Percentiles rank a stretch among this genome's conserved stretches.
phyloP scores from a whole-genome alignment of 192 early-diverging fungal species.

The Endogone sp. region DNA sequence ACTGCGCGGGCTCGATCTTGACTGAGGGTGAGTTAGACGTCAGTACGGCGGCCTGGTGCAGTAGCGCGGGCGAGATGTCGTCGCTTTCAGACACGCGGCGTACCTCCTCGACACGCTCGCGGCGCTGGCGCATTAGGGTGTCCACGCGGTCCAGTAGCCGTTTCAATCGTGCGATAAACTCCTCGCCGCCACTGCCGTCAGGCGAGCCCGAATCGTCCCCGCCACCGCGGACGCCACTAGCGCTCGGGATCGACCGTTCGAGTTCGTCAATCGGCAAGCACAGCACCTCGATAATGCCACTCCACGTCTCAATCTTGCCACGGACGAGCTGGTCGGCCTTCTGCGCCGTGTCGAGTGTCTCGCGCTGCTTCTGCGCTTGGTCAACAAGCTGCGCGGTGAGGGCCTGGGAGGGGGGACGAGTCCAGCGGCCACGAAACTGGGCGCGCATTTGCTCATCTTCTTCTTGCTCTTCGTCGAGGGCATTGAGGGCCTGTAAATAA shows the following conservation, averaged over 20 bases:
- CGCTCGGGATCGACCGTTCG: conserved; percentile 23
- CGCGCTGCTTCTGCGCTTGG: conserved; percentile 48
- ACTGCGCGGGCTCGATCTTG: conserved; percentile 72
- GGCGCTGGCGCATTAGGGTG: neutral
- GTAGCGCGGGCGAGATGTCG: conserved; percentile 70
- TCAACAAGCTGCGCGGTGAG: conserved; percentile 53
- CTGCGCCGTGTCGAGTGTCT: conserved; percentile 53
- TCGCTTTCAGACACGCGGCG: conserved; percentile 67
- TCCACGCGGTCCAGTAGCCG: conserved; percentile 8
- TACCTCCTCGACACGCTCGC: conserved; percentile 58
- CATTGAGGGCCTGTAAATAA: conserved; percentile 44
- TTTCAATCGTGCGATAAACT: conserved; percentile 12
- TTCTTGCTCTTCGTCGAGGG: conserved; percentile 64
- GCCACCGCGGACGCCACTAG: neutral
- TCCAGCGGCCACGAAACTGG: conserved; percentile 57
- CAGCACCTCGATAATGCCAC: conserved; percentile 55
- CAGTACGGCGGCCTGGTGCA: conserved; percentile 61
- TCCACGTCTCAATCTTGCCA: conserved; percentile 55
- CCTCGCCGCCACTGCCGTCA: neutral
- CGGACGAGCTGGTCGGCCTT: conserved; percentile 54
- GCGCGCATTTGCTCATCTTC: conserved; percentile 63
- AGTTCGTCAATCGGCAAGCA: conserved; percentile 25
- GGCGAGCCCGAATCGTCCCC: neutral
- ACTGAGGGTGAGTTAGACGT: conserved; percentile 56
- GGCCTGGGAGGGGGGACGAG: conserved; percentile 42